These are phyloP conservation scores for Serendipita vermifera DNA, from an alignment of 768 basidiomycete species.

Conservation along the genomic window DNA sequence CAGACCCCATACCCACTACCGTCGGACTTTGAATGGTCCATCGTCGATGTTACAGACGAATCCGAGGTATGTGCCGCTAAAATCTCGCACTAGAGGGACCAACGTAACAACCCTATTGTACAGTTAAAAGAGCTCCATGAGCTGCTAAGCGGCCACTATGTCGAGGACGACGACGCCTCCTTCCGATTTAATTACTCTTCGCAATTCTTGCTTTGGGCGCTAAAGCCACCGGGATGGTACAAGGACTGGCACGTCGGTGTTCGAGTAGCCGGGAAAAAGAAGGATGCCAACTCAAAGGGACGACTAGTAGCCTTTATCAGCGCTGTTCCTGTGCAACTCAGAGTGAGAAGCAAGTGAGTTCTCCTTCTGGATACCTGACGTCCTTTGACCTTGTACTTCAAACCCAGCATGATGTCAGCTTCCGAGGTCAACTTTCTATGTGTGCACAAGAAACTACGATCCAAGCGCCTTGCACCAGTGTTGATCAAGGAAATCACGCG, in stretches of 20 bases:
- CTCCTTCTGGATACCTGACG: neutral
- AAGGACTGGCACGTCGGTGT: constrained; percentile 96
- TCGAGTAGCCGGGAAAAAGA: constrained; percentile 77
- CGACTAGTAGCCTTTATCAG: constrained; percentile 87
- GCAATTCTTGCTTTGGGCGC: constrained; percentile 90
- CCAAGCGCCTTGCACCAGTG: constrained; percentile 88
- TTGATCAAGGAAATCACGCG: constrained; percentile 96
- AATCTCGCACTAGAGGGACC: too few species aligned
- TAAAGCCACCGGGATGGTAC: constrained; percentile 85
- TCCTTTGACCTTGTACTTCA: constrained; percentile 6
- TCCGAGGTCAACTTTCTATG: constrained; percentile 97
- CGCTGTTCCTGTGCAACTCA: constrained; percentile 74
- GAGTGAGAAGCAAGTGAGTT: constrained; percentile 71
- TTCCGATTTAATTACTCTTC: constrained; percentile 94
- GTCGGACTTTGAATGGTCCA: constrained; percentile 85
- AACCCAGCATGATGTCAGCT: constrained; percentile 47
- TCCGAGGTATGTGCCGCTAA: constrained; percentile 51
- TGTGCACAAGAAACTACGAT: constrained; percentile 92
- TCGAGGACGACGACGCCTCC: constrained; percentile 91
- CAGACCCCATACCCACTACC: constrained; percentile 83
- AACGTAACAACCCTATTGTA: neutral
- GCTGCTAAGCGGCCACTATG: constrained; percentile 83
- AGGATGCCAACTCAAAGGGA: constrained; percentile 22
- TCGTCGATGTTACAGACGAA: constrained; percentile 63
- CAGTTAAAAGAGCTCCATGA: constrained; percentile 88